Evolutionary conservation across 129 eudicot species (phyloP).

Genomic region (Pittosporum tobira): DNA sequence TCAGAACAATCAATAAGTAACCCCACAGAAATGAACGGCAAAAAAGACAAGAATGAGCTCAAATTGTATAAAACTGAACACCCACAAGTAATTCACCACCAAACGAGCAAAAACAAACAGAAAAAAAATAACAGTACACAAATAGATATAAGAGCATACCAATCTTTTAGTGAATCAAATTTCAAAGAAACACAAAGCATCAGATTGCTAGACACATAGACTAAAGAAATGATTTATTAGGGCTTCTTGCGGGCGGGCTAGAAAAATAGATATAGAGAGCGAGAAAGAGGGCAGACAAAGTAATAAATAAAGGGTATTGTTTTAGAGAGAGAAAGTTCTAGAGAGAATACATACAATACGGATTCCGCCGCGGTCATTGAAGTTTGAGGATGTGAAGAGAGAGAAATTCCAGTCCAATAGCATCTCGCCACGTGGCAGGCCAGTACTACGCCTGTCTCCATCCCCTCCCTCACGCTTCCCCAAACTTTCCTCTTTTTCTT

Average conservation of each 20-base stretch:
- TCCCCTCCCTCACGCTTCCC: conserved; percentile 16
- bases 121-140: conserved; percentile 10
- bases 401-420: conserved; percentile 19
- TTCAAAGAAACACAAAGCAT: neutral
- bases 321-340: conserved; percentile 17
- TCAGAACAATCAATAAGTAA: conserved; percentile 9
- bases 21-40: conserved; percentile 9
- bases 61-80: conserved; percentile 12
- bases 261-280: conserved; percentile 17
- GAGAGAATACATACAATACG: conserved; percentile 21
- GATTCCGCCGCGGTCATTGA: conserved; percentile 40
- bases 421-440: conserved; percentile 26
- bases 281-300: conserved; percentile 25
- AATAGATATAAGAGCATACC: conserved; percentile 18
- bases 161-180: conserved; percentile 14
- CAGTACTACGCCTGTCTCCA: conserved; percentile 27
- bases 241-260: conserved; percentile 14
- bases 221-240: conserved; percentile 2
- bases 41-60: conserved; percentile 29
- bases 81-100: conserved; percentile 4
- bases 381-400: conserved; percentile 27
- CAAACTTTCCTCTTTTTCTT: conserved; percentile 3
- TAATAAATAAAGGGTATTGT: conserved; percentile 15
- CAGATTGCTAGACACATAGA: conserved; percentile 4
- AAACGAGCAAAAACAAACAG: conserved; percentile 3